phyloP scores from a whole-genome alignment of 164 flowering plant species.

The Berberis thunbergii region DNA sequence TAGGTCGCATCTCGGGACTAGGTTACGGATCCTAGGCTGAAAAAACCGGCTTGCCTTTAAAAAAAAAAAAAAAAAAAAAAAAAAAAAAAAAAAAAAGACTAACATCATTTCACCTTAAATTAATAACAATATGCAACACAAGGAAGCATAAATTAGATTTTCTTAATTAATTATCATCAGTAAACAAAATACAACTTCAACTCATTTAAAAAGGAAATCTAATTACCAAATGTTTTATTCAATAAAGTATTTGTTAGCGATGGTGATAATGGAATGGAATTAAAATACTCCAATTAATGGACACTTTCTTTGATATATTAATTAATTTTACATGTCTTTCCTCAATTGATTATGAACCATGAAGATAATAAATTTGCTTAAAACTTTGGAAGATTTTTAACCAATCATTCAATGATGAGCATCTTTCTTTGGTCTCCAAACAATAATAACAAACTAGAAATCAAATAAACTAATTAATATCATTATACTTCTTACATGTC shows the following conservation, averaged over 20 bases:
- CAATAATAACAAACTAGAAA: neutral
- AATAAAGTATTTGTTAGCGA: conserved; percentile 7
- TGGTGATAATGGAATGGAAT: conserved; percentile 12
- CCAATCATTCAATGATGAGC: conserved; percentile 21
- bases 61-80: too few species aligned
- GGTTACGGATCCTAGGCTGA: too few species aligned
- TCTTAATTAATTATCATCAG: neutral
- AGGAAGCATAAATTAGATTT: neutral
- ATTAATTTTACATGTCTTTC: conserved; percentile 5
- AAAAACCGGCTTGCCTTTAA: too few species aligned
- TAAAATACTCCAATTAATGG: neutral
- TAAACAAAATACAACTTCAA: neutral
- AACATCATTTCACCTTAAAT: neutral
- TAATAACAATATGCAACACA: neutral
- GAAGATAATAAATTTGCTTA: conserved; percentile 7
- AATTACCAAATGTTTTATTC: conserved; percentile 1
- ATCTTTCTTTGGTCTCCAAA: conserved; percentile 8
- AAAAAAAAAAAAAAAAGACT: too few species aligned
- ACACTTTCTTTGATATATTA: conserved; percentile 5
- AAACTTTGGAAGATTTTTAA: conserved; percentile 6
- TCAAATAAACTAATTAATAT: neutral
- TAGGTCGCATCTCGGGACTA: too few species aligned
- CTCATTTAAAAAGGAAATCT: conserved; percentile 7
- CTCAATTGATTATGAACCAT: conserved; percentile 4
- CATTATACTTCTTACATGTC: conserved; percentile 7